phyloP scores from a whole-genome alignment of 257 asterid genomes.

The Anisodus acutangulus region DNA sequence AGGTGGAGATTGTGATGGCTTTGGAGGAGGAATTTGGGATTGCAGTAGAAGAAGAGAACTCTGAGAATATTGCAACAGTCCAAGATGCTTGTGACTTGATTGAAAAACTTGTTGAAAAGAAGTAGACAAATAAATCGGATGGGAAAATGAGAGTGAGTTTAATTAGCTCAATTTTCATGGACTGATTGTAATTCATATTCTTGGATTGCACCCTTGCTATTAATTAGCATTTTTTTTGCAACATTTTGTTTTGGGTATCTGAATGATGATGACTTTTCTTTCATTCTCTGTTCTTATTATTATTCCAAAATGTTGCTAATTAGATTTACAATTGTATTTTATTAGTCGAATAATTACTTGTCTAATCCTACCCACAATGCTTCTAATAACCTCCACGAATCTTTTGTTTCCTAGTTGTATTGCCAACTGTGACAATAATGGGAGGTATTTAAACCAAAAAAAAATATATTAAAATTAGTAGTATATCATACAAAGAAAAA shows the following conservation, averaged over 20 bases:
- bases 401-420: neutral
- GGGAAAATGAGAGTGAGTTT: neutral
- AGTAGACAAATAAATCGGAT: constrained; percentile 25
- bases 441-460: neutral
- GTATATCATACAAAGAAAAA: neutral
- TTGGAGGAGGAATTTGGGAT: constrained; percentile 74
- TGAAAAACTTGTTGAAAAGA: constrained; percentile 55
- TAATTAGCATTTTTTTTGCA: neutral
- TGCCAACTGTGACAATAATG: constrained; percentile 24
- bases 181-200: constrained; percentile 22
- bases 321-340: neutral
- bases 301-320: neutral
- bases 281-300: neutral
- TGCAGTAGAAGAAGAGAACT: constrained; percentile 68
- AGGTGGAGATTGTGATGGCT: constrained; percentile 90
- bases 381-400: neutral
- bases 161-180: constrained; percentile 21
- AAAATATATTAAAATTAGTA: neutral
- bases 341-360: neutral
- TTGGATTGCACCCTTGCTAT: neutral
- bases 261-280: neutral
- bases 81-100: constrained; percentile 83
- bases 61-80: constrained; percentile 67
- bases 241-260: neutral
- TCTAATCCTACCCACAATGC: neutral